Conservation (phyloP, 176 grass and related monocot species). For the Carex kokanica region DNA sequence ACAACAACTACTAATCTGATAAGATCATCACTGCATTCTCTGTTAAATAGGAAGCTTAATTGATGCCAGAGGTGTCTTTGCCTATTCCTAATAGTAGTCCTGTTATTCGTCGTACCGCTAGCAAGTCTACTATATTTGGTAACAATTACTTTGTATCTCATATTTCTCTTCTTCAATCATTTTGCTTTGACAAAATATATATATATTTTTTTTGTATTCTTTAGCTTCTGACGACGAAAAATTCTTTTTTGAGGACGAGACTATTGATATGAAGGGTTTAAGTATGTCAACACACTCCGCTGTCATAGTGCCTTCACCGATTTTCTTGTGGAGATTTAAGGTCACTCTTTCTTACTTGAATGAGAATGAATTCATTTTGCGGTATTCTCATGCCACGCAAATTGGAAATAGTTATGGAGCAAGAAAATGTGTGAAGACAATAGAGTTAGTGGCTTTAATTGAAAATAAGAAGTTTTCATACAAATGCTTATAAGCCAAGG, state of each 20-base stretch:
- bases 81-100: conserved; percentile 28
- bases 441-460: background rate
- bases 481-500: background rate
- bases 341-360: conserved; percentile 2
- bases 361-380: background rate
- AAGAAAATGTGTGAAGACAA: background rate
- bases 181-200: background rate
- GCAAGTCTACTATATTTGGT: conserved; percentile 29
- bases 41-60: background rate
- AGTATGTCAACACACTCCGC: conserved; percentile 19
- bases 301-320: conserved; percentile 42
- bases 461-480: background rate
- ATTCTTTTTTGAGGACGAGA: conserved; percentile 10
- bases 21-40: background rate
- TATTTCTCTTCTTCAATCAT: background rate
- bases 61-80: conserved; percentile 32
- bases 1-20: background rate
- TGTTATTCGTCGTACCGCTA: conserved; percentile 30
- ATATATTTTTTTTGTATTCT: background rate
- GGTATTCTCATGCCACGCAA: background rate
- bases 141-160: conserved; percentile 8
- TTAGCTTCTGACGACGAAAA: conserved; percentile 30
- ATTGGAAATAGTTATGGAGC: background rate
- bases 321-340: conserved; percentile 56
- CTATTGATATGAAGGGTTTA: conserved; percentile 41